Percentiles rank a stretch among this genome's conserved stretches.
Conservation (phyloP, 495 filamentous ascomycete genomes). For the Parmelia sp. region DNA sequence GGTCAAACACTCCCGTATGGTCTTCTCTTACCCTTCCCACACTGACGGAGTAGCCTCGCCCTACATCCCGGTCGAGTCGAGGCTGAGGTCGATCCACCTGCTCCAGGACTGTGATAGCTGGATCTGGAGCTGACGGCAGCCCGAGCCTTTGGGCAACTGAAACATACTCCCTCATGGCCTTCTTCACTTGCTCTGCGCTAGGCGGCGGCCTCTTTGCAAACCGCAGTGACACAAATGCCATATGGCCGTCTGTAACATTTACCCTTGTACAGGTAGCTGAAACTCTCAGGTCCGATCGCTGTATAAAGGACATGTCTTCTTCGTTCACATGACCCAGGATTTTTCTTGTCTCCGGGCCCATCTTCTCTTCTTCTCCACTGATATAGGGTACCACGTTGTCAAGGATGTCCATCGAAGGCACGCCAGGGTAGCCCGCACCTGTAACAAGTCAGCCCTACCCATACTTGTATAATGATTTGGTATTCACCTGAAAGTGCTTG, state of each 20-base stretch:
- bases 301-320: constrained; percentile 58
- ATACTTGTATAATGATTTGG: not conserved
- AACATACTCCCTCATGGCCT: constrained; percentile 64
- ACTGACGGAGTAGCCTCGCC: constrained; percentile 71
- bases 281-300: constrained; percentile 57
- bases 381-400: constrained; percentile 87
- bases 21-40: constrained; percentile 73
- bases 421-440: constrained; percentile 82
- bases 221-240: constrained; percentile 70
- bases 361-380: constrained; percentile 82
- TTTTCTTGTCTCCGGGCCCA: constrained; percentile 79
- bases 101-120: constrained; percentile 70
- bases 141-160: constrained; percentile 68
- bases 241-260: constrained; percentile 77
- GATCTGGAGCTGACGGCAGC: constrained; percentile 67
- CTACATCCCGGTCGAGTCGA: constrained; percentile 69
- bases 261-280: constrained; percentile 81
- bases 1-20: constrained; percentile 69
- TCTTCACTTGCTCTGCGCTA: constrained; percentile 58
- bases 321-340: constrained; percentile 66
- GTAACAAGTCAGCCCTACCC: not conserved
- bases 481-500: constrained; percentile 60
- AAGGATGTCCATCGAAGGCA: constrained; percentile 63
- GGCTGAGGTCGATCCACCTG: constrained; percentile 78
- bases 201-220: constrained; percentile 55